Base-by-base conservation (phyloP, 345 rosid species). In the Lepidium africanum region DNA sequence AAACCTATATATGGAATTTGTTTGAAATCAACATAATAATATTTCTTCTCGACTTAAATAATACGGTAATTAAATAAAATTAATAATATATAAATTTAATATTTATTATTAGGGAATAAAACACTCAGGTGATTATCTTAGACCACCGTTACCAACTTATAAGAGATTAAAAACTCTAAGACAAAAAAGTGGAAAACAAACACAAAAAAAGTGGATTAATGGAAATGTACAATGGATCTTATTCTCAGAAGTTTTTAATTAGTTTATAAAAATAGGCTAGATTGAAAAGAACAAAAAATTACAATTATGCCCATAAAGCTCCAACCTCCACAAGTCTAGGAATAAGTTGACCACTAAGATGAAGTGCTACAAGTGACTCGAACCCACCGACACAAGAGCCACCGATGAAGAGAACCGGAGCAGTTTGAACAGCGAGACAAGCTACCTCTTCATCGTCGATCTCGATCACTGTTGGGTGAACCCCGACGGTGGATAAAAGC, bases 401-500 rank as follows among this genome's bases (percentile, higher is more conserved):
- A n/a, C 97, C 97, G 43, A 93, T 88, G 81, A 90, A 90, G 12
- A 87, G 83, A 13, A 87, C 70, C 1, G 98, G 96, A 9, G 74
- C 37, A 1, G 70, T 65, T 46, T 79, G 42, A 3, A 76, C 85
- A 15, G 84, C 68, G 54, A 68, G 69, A 43, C 51, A 68, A 46
- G 74, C 63, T 72, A 90, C 76, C 80, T 93, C 97, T 59, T 69
- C 77, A 46, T 93, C 96, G 14, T 90, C 92, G 25, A 90, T 77
- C 76, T 93, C 97, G 78, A 93, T 93, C 69, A 90, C 96, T 8
- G 97, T 81, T 13, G 97, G 98, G 43, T 93, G 89, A 67, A 90
- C 98, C 7, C 98, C 98, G 48, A 90, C 78, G 71, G 83, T 78
- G 48, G 85, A 77, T 17, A 93, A 74, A 56, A 93, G 91, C 58